Percentiles rank a stretch among this genome's conserved stretches.
phyloP scores from a whole-genome alignment of 768 basidiomycete species.

The Mycena rebaudengoi region DNA sequence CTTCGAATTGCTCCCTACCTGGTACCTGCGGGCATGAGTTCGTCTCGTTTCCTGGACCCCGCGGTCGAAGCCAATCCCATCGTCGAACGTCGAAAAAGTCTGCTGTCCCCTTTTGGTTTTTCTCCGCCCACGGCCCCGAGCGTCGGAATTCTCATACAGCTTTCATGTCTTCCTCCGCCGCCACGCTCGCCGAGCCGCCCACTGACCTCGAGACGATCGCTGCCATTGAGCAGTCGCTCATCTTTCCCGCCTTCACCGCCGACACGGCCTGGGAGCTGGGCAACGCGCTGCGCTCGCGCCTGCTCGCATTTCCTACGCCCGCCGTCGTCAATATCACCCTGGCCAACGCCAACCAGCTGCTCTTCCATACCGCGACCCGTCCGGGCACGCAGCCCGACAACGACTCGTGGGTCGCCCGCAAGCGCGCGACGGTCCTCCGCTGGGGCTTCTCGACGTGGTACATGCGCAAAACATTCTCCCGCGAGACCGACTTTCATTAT shows the following conservation, averaged over 20 bases:
- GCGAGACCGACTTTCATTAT: slow-evolving; percentile 15
- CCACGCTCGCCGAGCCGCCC: slow-evolving; percentile 6
- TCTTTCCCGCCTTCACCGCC: slow-evolving; percentile 37
- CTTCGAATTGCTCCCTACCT: too few relatives aligned
- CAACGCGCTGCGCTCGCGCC: slow-evolving; percentile 31
- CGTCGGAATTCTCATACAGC: too few relatives aligned
- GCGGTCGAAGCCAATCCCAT: too few relatives aligned
- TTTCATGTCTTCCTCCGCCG: background rate
- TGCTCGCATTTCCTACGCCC: slow-evolving; percentile 30
- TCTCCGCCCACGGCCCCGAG: too few relatives aligned
- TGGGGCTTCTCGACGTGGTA: slow-evolving; percentile 39
- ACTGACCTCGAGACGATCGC: slow-evolving; percentile 28
- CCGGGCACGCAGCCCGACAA: slow-evolving; percentile 41
- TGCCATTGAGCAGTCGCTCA: slow-evolving; percentile 34
- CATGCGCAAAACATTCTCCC: slow-evolving; percentile 28
- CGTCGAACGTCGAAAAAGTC: too few relatives aligned
- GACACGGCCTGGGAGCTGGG: slow-evolving; percentile 45
- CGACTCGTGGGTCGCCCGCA: slow-evolving; percentile 43
- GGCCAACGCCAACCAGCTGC: slow-evolving; percentile 37
- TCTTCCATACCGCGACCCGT: slow-evolving; percentile 38
- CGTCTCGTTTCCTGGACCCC: too few relatives aligned
- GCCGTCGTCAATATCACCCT: slow-evolving; percentile 38
- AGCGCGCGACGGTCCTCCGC: slow-evolving; percentile 39
- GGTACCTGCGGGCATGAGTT: too few relatives aligned
- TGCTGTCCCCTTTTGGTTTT: too few relatives aligned